Percentiles rank a stretch among this genome's conserved stretches.
Evolutionary conservation across 352 stramenopile genomes (phyloP).

Genomic region (Albugo candida): DNA sequence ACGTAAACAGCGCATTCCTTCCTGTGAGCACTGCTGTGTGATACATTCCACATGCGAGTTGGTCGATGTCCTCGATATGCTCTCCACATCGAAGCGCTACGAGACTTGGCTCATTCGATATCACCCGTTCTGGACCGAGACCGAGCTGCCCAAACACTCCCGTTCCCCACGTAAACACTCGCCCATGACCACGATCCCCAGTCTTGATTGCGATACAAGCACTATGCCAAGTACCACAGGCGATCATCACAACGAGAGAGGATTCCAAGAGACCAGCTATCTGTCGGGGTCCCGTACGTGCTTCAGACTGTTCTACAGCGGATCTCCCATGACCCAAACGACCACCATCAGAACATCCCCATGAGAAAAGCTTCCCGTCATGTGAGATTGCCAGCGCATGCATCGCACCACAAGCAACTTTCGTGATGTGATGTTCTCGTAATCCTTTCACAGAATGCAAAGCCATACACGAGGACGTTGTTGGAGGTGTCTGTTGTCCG

Average conservation of each 20-base stretch:
- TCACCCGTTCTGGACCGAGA: too few species aligned
- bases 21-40: constrained; percentile 35
- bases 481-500: constrained; percentile 1
- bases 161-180: constrained; percentile 51
- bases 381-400: constrained; percentile 76
- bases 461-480: constrained; percentile 16
- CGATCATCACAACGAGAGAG: constrained; percentile 26
- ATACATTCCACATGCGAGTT: constrained; percentile 39
- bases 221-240: constrained; percentile 57
- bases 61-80: constrained; percentile 19
- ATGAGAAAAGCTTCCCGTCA: constrained; percentile 82
- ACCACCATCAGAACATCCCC: constrained; percentile 84
- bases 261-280: constrained; percentile 15
- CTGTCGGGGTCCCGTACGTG: constrained; percentile 4
- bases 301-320: too few species aligned
- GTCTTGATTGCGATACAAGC: constrained; percentile 24
- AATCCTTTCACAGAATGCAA: constrained; percentile 36
- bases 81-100: constrained; percentile 11
- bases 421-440: constrained; percentile 22
- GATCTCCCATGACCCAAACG: constrained; percentile 26
- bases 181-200: constrained; percentile 6
- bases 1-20: constrained; percentile 36
- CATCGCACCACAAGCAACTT: constrained; percentile 81
- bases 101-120: too few species aligned
- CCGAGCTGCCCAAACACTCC: constrained; percentile 40